Conservation (phyloP, 148 eudicot genomes). For the Drosera capensis region DNA sequence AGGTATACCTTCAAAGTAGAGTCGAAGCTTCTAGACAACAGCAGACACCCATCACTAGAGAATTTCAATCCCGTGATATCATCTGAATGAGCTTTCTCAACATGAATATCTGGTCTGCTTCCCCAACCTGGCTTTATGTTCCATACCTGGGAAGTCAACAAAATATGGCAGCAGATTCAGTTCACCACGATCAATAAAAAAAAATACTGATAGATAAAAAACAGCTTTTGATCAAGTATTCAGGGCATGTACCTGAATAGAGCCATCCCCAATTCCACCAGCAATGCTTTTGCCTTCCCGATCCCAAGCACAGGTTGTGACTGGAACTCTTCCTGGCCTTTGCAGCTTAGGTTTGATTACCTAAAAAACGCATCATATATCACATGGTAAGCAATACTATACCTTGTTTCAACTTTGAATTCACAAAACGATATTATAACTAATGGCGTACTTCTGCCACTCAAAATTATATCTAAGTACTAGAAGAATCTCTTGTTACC, state of each 20-base stretch:
- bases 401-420: no score
- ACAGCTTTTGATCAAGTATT: neutral
- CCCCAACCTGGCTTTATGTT: constrained; percentile 93
- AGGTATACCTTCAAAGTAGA: constrained; percentile 59
- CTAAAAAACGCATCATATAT: constrained; percentile 16
- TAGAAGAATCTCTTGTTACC: no score
- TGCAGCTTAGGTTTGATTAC: constrained; percentile 93
- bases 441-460: no score
- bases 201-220: neutral
- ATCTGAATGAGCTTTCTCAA: constrained; percentile 64
- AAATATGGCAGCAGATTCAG: neutral
- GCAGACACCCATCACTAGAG: constrained; percentile 66
- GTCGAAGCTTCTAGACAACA: constrained; percentile 86
- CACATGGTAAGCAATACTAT: neutral
- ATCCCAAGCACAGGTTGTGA: constrained; percentile 90
- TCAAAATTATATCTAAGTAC: no score
- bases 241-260: constrained; percentile 56
- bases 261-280: constrained; percentile 92
- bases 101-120: constrained; percentile 78
- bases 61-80: constrained; percentile 83
- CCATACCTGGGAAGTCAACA: constrained; percentile 55
- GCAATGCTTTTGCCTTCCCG: constrained; percentile 79
- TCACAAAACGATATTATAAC: no score
- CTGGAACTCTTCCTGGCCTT: constrained; percentile 81
- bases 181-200: neutral